Base-by-base conservation (phyloP, 2,329 filamentous ascomycete species). In the Neodidymelliopsis sp. region DNA sequence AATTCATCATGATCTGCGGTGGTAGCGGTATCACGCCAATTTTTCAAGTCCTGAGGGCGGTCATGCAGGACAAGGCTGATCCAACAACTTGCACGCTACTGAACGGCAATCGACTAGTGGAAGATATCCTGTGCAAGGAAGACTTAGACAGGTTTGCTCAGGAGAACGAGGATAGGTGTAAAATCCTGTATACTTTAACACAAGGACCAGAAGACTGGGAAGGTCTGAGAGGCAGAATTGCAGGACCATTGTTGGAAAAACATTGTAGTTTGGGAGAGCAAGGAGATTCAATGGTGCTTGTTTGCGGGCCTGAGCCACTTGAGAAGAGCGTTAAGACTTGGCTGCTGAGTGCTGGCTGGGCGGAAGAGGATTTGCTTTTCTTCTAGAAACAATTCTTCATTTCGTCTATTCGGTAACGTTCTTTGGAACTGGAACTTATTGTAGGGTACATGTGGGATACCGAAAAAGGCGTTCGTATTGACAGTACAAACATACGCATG, bases 11-110 rank as follows among this genome's bases (percentile, higher is more conserved):
- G 91, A 85, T 96, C 23, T 94, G 90, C 61, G 92, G 83, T 11
- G 92, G 92, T 5, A 90, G 84, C n/a, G 92, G 92, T 1, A 88
- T 97, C 64, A 96, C 92, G n/a, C 92, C 92, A 0, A 89, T 96
- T 56, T 94, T 87, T 68, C 89, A 94, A 65, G 89, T 96, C 3
- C 77, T 95, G 41, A 79, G 89, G 6, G 87, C 89, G 0, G 83
- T 95, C 0, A 81, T 91, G 70, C 78, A 81, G 34, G 84, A 93
- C 54, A 60, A 68, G 1, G 68, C 77, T 0, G 89, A 93, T 63
- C 58, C 71, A 7, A 94, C 89, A 0, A 75, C 70, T 2, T 96
- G 90, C 64, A 74, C 88, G 1, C 79, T 97, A 0, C 75, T 97
- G 0, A 81, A 96, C 63, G 90, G 91, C 0, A 97, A 97, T 62